Percentiles rank a stretch among this genome's conserved stretches.
These are phyloP conservation scores for Ruellia speciosa DNA, from an alignment of 305 asterid species.

Conservation along the genomic window DNA sequence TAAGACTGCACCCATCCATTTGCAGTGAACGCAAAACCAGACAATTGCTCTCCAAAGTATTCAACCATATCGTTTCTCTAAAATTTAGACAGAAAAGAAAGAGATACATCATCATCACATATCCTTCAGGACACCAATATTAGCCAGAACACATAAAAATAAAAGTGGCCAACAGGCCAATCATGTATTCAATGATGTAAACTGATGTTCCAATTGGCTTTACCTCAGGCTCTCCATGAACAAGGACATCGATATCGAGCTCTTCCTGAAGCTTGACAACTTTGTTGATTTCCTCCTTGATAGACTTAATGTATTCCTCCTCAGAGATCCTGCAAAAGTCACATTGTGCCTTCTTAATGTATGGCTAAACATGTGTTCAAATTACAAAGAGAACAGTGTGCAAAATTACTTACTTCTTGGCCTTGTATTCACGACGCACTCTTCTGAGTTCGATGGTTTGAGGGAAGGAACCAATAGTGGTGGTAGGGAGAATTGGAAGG, in stretches of 20 bases:
- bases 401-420: slow-evolving; percentile 50
- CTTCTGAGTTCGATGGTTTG: slow-evolving; percentile 67
- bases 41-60: slow-evolving; percentile 90
- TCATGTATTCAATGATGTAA: neutral
- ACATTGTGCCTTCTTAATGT: neutral
- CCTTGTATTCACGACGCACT: slow-evolving; percentile 82
- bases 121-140: no score
- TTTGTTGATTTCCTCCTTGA: slow-evolving; percentile 59
- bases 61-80: slow-evolving; percentile 96
- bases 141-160: neutral
- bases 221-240: slow-evolving; percentile 84
- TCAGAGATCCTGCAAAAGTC: slow-evolving; percentile 42
- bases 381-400: no score
- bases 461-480: slow-evolving; percentile 79
- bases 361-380: no score
- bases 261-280: slow-evolving; percentile 81
- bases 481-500: slow-evolving; percentile 71
- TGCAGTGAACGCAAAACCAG: slow-evolving; percentile 92
- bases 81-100: slow-evolving; percentile 15
- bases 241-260: slow-evolving; percentile 72
- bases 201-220: slow-evolving; percentile 8
- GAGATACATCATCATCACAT: no score
- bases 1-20: slow-evolving; percentile 97
- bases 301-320: slow-evolving; percentile 54
- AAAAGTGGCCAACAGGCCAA: neutral